Evolutionary conservation across 2,329 filamentous ascomycete species (phyloP), one percentile per base, ranked within the genome.

Genomic region (Cladosporium sp.): DNA sequence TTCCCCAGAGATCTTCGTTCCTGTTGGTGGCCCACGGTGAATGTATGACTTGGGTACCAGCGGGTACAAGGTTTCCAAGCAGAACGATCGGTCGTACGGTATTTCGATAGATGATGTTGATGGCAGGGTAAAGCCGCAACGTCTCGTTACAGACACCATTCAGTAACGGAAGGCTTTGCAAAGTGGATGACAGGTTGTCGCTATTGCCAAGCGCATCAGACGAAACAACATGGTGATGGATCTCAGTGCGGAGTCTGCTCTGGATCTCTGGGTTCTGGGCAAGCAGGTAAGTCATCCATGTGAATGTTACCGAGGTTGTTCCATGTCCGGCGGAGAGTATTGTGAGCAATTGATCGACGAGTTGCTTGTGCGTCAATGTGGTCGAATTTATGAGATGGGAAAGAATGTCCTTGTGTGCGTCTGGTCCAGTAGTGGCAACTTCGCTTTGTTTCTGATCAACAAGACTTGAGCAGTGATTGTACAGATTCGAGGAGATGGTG

Each of bases 231-330:
- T 68, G 32, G 68, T 76, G 65, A 68, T 87, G 86, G 55, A 96
- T 79, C 76, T 95, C 92, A 12, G 82, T 79, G 28, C 92, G 89
- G 4, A 96, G 85, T 2, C 84, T 83, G 32, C 78, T 78, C 78
- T 95, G 91, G 2, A 91, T 80, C 0, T 87, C 82, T 0, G 87
- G 88, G 71, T 92, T 78, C 24, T 83, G 82, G 71, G 86, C 86
- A 21, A 95, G 84, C 38, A 89, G 80, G 73, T 92, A 91, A 4
- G 88, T 78, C 5, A 88, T 85, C 90, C 90, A 94, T 15, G 88
- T 90, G 74, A 94, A 82, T 24, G 90, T 84, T 1, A 87, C 84
- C 1, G 91, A 87, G 0, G 91, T 93, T 0, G 91, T 93, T 78
- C 93, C 90, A 76, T 94, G 91, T 3, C 70, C 84, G 15, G 83